phyloP scores from a whole-genome alignment of 2,329 filamentous ascomycete genomes.

The Drechslera avenae region DNA sequence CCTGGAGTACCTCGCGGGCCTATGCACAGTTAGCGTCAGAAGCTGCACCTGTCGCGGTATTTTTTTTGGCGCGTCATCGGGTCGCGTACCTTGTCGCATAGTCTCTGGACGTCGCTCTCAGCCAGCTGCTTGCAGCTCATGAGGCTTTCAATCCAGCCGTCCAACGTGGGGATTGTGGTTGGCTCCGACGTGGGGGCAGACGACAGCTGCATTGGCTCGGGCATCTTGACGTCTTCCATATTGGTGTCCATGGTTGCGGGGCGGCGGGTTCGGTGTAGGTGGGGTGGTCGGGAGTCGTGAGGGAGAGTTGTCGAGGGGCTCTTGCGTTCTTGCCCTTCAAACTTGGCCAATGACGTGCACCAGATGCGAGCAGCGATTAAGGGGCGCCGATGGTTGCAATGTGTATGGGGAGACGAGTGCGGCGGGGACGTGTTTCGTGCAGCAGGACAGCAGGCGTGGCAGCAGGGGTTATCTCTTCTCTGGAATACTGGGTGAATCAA shows the following conservation, averaged over 20 bases:
- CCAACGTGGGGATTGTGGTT: conserved; percentile 86
- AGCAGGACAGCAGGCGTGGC: conserved; percentile 20
- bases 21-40: conserved; percentile 48
- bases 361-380: conserved; percentile 15
- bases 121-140: conserved; percentile 99
- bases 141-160: conserved; percentile 97
- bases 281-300: conserved; percentile 37
- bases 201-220: conserved; percentile 73
- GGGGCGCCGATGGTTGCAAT: conserved; percentile 6
- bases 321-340: conserved; percentile 43
- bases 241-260: conserved; percentile 83
- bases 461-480: conserved; percentile 26
- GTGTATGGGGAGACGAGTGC: not conserved
- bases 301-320: conserved; percentile 41
- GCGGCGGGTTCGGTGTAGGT: conserved; percentile 25
- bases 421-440: conserved; percentile 17
- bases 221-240: conserved; percentile 96
- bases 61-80: not conserved
- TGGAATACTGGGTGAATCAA: conserved; percentile 28
- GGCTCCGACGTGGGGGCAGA: conserved; percentile 76
- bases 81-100: conserved; percentile 86
- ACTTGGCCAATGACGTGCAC: conserved; percentile 47
- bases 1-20: conserved; percentile 95
- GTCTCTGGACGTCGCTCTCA: conserved; percentile 90
- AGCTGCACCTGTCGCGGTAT: not conserved